Evolutionary conservation across 805 yeast genomes (phyloP), one percentile per base, ranked within the genome.

Genomic region (Ogataea ganodermae): DNA sequence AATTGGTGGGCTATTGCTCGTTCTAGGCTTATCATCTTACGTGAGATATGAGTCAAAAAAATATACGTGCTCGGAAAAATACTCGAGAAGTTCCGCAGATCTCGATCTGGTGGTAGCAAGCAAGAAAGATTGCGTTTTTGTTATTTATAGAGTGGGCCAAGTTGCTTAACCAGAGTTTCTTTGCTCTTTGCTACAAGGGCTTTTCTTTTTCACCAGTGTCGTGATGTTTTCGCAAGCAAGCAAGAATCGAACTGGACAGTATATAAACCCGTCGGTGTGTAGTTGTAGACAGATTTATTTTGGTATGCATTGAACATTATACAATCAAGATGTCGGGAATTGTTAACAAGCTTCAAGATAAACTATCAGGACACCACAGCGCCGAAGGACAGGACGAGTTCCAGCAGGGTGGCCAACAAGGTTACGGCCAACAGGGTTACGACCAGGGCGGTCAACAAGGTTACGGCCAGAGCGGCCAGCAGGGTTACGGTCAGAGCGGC

Each of bases 291-390:
- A n/a, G n/a, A n/a, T n/a, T n/a, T n/a, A n/a, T n/a, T n/a, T n/a
- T n/a, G n/a, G n/a, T n/a, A n/a, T n/a, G n/a, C n/a, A n/a, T n/a
- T n/a, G n/a, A n/a, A n/a, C n/a, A n/a, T n/a, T n/a, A 14, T 13
- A n/a, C 35, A 31, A 14, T 18, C 23, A 46, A 17, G 12, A 49
- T 49, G 53, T 38, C 42, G 10, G 42, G 42, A 38, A 26, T 38
- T 13, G 35, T 49, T 12, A 45, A 49, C 31, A 49, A 49, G 30
- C 35, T 49, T 2, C 24, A 42, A 17, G 52, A 49, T 18, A 49
- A 49, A 17, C 38, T 49, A 8, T 37, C 49, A 3, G 46, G 49
- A 7, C 27, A 41, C 24, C 42, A 41, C 10, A 24, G 39, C 13
- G 42, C 32, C 12, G 33, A 38, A 18, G 37, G 24, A 4, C 24